A percentile compares a stretch with the other conserved stretches of the same genome.
These are phyloP conservation scores for Silene uniflora DNA, from an alignment of 148 eudicot species.

Conservation along the genomic window DNA sequence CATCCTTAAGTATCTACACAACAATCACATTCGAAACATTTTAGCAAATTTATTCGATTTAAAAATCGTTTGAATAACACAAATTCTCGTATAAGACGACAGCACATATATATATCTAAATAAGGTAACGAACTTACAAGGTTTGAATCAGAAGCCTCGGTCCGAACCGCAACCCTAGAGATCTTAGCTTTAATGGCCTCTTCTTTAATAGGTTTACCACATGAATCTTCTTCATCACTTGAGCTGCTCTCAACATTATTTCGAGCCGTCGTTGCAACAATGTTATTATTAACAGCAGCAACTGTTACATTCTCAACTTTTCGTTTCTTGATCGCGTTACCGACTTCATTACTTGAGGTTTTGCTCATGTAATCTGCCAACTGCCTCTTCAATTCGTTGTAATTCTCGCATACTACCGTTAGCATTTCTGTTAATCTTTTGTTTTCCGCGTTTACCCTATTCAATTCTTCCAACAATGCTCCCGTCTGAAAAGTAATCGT, in stretches of 20 bases:
- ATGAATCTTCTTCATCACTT: slow-evolving; percentile 39
- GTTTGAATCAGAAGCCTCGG: slow-evolving; percentile 35
- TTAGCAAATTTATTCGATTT: no score
- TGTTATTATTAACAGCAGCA: background rate
- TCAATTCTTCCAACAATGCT: slow-evolving; percentile 61
- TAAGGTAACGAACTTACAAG: slow-evolving; percentile 29
- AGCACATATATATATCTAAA: no score
- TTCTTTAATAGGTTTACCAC: slow-evolving; percentile 25
- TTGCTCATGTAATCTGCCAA: slow-evolving; percentile 53
- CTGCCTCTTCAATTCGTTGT: slow-evolving; percentile 57
- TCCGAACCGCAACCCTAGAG: slow-evolving; percentile 29
- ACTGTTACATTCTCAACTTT: slow-evolving; percentile 36
- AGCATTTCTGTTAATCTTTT: slow-evolving; percentile 74
- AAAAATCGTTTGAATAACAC: no score
- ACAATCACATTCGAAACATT: no score
- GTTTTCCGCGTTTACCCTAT: slow-evolving; percentile 73
- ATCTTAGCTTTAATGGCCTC: slow-evolving; percentile 37
- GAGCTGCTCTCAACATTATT: slow-evolving; percentile 32
- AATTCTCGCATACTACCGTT: slow-evolving; percentile 71
- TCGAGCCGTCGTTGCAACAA: background rate
- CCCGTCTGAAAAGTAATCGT: slow-evolving; percentile 27
- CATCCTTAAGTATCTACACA: slow-evolving; percentile 41
- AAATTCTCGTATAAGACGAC: no score
- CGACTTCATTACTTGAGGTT: slow-evolving; percentile 24
- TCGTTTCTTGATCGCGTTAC: slow-evolving; percentile 43